These are phyloP conservation scores for Oldenlandia corymbosa DNA, from an alignment of 257 asterid genomes.

Conservation along the genomic window DNA sequence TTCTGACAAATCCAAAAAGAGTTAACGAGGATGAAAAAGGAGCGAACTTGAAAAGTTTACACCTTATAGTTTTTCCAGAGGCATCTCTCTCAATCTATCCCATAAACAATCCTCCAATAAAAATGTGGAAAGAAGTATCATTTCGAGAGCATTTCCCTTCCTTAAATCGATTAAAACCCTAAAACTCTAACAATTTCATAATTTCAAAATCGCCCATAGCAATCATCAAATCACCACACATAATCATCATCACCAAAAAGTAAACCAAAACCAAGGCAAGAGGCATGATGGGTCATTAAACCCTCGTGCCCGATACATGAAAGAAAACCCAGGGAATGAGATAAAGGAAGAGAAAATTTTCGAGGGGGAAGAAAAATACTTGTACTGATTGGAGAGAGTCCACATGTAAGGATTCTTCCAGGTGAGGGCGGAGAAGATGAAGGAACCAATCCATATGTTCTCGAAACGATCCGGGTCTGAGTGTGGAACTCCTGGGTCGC, in stretches of 20 bases:
- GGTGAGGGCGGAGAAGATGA: slow-evolving; percentile 67
- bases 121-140: neutral
- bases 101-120: neutral
- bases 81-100: neutral
- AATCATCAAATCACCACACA: neutral
- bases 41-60: neutral
- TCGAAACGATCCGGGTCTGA: slow-evolving; percentile 51
- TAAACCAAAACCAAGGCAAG: neutral
- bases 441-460: slow-evolving; percentile 73
- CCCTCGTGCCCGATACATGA: neutral
- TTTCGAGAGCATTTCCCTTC: neutral
- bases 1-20: neutral
- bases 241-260: neutral
- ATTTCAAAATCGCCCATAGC: neutral
- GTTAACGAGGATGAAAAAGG: neutral
- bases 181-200: neutral
- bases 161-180: neutral
- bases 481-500: slow-evolving; percentile 96
- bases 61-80: too few species aligned
- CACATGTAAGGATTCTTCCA: slow-evolving; percentile 77
- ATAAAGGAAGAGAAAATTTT: neutral
- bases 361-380: slow-evolving; percentile 34
- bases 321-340: neutral
- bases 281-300: neutral
- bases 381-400: slow-evolving; percentile 69